These are phyloP conservation scores for Coemansia sp. DNA, from an alignment of 192 early-diverging fungal species.

Conservation along the genomic window DNA sequence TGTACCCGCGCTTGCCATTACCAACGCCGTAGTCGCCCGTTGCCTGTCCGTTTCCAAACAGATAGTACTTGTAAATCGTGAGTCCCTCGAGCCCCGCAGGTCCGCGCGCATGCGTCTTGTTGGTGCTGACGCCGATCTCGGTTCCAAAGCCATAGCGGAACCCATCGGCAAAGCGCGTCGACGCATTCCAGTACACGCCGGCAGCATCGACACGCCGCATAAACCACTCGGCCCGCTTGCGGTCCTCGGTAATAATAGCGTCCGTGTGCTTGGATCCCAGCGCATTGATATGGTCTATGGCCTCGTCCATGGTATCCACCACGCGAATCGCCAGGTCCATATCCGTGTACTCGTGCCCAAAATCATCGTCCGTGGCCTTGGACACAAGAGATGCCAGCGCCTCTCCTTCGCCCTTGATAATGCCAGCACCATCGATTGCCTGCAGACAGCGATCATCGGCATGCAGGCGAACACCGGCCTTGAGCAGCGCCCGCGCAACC, in stretches of 20 bases:
- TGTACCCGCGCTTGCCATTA: slow-evolving; percentile 61
- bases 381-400: slow-evolving; percentile 10
- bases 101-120: slow-evolving; percentile 98
- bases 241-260: slow-evolving; percentile 82
- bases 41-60: slow-evolving; percentile 87
- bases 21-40: slow-evolving; percentile 77
- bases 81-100: slow-evolving; percentile 96
- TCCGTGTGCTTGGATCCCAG: slow-evolving; percentile 97
- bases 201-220: slow-evolving; percentile 93
- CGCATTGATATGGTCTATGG: slow-evolving; percentile 89
- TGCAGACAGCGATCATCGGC: slow-evolving; percentile 57
- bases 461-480: slow-evolving; percentile 60
- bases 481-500: slow-evolving; percentile 60
- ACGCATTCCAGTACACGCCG: slow-evolving; percentile 97
- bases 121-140: slow-evolving; percentile 96
- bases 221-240: slow-evolving; percentile 70
- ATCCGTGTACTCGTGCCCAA: slow-evolving; percentile 89
- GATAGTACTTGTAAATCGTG: slow-evolving; percentile 96
- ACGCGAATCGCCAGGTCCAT: slow-evolving; percentile 78
- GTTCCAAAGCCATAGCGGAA: slow-evolving; percentile 99
- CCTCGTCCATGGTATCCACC: slow-evolving; percentile 69
- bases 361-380: slow-evolving; percentile 59
- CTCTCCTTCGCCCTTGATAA: slow-evolving; percentile 1
- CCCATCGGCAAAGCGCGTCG: slow-evolving; percentile 94
- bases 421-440: slow-evolving; percentile 27